Base-by-base conservation (phyloP, 169 alveolate species). In the Blepharisma undulans region DNA sequence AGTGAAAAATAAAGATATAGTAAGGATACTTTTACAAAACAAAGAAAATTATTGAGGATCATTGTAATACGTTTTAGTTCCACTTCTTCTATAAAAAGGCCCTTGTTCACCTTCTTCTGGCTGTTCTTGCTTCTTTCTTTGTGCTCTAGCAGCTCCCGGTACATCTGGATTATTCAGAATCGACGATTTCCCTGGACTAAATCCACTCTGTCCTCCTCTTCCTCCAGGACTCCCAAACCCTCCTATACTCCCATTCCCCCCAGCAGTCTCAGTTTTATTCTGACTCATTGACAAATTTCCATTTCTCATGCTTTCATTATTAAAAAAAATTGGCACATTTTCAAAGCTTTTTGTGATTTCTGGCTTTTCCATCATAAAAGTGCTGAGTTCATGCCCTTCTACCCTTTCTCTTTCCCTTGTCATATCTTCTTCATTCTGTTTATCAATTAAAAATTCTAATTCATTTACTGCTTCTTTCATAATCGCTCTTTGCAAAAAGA, bases 401-500 rank as follows among this genome's bases (percentile, higher is more conserved):
- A 48, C 66, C 12, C 66, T 48, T 48, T 48, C 66, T 48, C 66
- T 48, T 48, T 48, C 66, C 66, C 66, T 48, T 18, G 66, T 48
- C 66, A 48, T 5, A 10, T 48, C 66, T 48, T 48, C 66, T 48
- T 48, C 66, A 48, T 48, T 48, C 66, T 48, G 66, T 18, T 18
- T 48, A 10, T 48, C 66, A 48, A 48, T 48, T 48, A 48, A 48
- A 48, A 48, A 48, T 18, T 48, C 66, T 25, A 74, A 74, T 25
- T 74, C 80, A 74, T 74, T 74, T 25, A 74, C 33, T 4, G 80
- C 80, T 74, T 74, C 80, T 18, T 74, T 74, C 80, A 74, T 74
- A 29, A 74, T 74, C 29, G 36, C 33, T 10, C 87, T 79, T 6
- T 79, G 72, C 61, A 79, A 79, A 79, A 79, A 79, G 10, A 27